Percentiles rank a stretch among this genome's conserved stretches.
Conservation (phyloP, 345 rosid species). For the Eucalyptus pauciflora region DNA sequence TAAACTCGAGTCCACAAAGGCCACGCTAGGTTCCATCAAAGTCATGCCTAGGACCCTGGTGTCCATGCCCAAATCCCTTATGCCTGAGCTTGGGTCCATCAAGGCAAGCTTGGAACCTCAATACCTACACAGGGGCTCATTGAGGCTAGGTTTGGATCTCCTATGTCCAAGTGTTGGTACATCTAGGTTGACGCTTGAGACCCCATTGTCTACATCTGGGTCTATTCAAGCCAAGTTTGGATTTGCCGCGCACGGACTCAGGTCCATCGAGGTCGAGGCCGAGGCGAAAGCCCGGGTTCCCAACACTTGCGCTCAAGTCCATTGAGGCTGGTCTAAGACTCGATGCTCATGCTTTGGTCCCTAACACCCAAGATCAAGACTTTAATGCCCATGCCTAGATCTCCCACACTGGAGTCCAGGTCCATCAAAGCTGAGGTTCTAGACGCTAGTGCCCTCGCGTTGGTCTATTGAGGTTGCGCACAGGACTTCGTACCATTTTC, state of each 20-base stretch:
- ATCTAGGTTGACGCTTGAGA: neutral
- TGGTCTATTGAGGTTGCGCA: neutral
- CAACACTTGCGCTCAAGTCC: accelerated
- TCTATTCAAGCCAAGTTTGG: neutral
- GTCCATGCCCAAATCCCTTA: neutral
- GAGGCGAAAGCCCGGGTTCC: neutral
- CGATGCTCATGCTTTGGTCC: neutral
- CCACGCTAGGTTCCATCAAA: neutral
- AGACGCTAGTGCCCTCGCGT: neutral
- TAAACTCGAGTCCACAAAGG: neutral
- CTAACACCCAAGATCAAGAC: neutral
- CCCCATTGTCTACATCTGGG: accelerated
- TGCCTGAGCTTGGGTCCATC: too few species aligned
- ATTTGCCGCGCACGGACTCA: accelerated
- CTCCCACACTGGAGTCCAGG: neutral
- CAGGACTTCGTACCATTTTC: accelerated
- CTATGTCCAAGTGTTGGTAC: too few species aligned
- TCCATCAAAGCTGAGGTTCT: neutral
- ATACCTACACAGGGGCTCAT: neutral
- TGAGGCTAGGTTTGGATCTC: neutral
- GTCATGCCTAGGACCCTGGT: neutral
- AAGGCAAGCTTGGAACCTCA: neutral
- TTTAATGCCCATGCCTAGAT: neutral
- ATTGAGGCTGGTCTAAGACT: neutral
- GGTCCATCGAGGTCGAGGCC: neutral